These are phyloP conservation scores for Chaetoceros tenuissimus DNA, from an alignment of 108 stramenopile species.

Conservation along the genomic window DNA sequence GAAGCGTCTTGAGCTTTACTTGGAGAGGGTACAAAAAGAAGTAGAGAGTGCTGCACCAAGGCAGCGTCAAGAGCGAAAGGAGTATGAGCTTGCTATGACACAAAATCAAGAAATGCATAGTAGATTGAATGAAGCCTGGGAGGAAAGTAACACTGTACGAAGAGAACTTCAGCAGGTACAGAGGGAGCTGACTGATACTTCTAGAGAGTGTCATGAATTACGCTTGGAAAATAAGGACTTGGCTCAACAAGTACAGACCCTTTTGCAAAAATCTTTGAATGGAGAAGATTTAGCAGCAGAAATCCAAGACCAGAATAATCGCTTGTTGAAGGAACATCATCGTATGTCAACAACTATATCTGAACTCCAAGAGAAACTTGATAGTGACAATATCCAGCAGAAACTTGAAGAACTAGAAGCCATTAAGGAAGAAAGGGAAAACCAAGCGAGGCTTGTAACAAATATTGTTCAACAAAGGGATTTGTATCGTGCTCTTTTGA, in stretches of 20 bases:
- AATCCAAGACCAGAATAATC: slow-evolving; percentile 76
- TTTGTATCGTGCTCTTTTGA: slow-evolving; percentile 33
- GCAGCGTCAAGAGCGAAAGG: slow-evolving; percentile 66
- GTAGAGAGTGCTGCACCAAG: slow-evolving; percentile 59
- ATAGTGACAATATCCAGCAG: slow-evolving; percentile 29
- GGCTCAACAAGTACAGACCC: slow-evolving; percentile 75
- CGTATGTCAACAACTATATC: slow-evolving; percentile 34
- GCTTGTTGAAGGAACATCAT: slow-evolving; percentile 53
- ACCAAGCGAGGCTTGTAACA: slow-evolving; percentile 50
- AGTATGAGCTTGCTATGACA: slow-evolving; percentile 67
- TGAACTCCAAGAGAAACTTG: slow-evolving; percentile 49
- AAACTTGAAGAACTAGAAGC: slow-evolving; percentile 51
- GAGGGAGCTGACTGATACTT: slow-evolving; percentile 29
- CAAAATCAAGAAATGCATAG: slow-evolving; percentile 48
- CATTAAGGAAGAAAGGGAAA: slow-evolving; percentile 59
- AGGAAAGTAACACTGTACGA: slow-evolving; percentile 46
- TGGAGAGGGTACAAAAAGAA: slow-evolving; percentile 60
- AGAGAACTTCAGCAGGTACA: slow-evolving; percentile 49
- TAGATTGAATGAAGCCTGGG: slow-evolving; percentile 48
- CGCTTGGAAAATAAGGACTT: slow-evolving; percentile 57
- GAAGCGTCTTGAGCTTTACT: slow-evolving; percentile 44
- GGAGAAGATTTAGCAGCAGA: slow-evolving; percentile 21
- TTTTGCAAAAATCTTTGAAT: slow-evolving; percentile 34
- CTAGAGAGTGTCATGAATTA: slow-evolving; percentile 29
- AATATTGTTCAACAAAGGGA: slow-evolving; percentile 53